Evolutionary conservation across 768 basidiomycete species (phyloP), one percentile per base, ranked within the genome.

Genomic region (Mycena rosella): DNA sequence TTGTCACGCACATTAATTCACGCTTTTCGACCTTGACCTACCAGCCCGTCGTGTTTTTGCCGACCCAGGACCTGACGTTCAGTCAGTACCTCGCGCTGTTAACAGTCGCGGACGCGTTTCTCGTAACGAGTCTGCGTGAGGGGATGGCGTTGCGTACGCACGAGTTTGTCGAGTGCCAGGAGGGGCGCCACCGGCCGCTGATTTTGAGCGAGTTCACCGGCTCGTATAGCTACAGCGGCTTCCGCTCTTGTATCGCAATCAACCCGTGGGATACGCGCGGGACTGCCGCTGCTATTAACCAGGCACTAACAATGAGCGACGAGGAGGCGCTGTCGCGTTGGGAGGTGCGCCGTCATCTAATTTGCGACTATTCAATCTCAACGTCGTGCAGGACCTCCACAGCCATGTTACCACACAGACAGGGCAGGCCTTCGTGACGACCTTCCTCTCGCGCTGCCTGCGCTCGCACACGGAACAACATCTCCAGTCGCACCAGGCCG

Each of bases 131-230:
- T 75, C 80, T 96, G 77, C 83, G 95, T 3, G 95, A 96, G 77
- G 95, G 95, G 0, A 96, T 96, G 95, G 94, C 94, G 13, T 78
- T 95, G 56, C 83, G 91, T 51, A 90, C 91, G 2, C 93, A 94
- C 74, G 93, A 95, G 76, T 95, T 88, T 74, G 93, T 96, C 14
- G 92, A 94, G 77, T 95, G 93, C 73, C 95, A 95, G 76, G 91
- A 93, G 73, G 88, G 80, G 18, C 78, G 84, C 57, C 84, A 87
- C 67, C 81, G 93, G 58, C 91, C 92, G 0, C 85, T 96, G 32
- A 89, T 96, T 67, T 76, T 95, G 66, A 94, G 92, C 74, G 94
- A 95, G 89, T 96, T 96, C 76, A 92, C 95, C 0, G 95, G 95
- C 14, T 90, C 89, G 7, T 96, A 96, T 75, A 91, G 89, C 71